Evolutionary conservation across 2,329 filamentous ascomycete genomes (phyloP).

Genomic region (Neofusicoccum umdonicola): DNA sequence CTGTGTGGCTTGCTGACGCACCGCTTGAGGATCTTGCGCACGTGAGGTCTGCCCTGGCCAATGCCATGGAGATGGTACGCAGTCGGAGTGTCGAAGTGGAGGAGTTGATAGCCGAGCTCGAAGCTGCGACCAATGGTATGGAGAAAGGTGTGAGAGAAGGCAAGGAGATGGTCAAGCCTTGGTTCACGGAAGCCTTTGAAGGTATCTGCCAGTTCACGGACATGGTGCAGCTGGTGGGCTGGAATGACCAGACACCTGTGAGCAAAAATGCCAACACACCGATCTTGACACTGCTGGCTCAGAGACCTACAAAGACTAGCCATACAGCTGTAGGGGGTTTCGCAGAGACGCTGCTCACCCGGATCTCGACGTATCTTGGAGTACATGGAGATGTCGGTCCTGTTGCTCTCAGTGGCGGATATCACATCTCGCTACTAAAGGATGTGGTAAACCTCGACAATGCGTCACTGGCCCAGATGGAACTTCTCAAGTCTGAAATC

Average conservation of each 20-base stretch:
- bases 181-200: slow-evolving; percentile 38
- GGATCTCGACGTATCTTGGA: slow-evolving; percentile 3
- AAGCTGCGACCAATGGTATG: slow-evolving; percentile 29
- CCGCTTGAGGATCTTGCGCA: slow-evolving; percentile 35
- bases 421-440: slow-evolving; percentile 5
- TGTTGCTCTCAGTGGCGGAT: slow-evolving; percentile 1
- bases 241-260: too few species aligned
- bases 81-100: slow-evolving; percentile 29
- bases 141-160: slow-evolving; percentile 31
- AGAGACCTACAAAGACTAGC: slow-evolving; percentile 32
- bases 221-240: slow-evolving; percentile 18
- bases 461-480: slow-evolving; percentile 40
- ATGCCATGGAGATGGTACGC: slow-evolving; percentile 32
- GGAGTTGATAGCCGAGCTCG: slow-evolving; percentile 30
- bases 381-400: background rate
- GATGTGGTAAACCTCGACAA: slow-evolving; percentile 24
- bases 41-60: slow-evolving; percentile 34
- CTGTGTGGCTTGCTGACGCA: slow-evolving; percentile 36
- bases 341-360: background rate
- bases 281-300: slow-evolving; percentile 32
- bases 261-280: background rate
- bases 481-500: slow-evolving; percentile 42
- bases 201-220: slow-evolving; percentile 38
- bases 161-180: slow-evolving; percentile 28
- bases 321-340: background rate